These are phyloP conservation scores for Paraphoma sp. DNA, from an alignment of 2,329 filamentous ascomycete genomes.

Conservation along the genomic window DNA sequence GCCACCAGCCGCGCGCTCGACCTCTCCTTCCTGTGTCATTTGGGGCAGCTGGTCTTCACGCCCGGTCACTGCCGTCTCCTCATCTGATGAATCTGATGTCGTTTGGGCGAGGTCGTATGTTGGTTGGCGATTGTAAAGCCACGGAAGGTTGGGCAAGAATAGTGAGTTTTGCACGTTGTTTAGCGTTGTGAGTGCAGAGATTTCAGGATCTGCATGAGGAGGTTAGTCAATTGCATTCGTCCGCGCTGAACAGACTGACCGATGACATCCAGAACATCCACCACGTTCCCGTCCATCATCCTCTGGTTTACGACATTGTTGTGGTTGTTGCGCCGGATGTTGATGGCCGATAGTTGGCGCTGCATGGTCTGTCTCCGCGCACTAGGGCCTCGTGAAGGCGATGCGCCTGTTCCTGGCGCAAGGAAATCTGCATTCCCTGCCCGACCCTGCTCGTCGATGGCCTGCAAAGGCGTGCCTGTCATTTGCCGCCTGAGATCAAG, in stretches of 20 bases:
- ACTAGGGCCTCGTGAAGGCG: slow-evolving; percentile 16
- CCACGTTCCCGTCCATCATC: slow-evolving; percentile 60
- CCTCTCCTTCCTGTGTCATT: slow-evolving; percentile 25
- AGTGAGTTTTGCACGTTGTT: slow-evolving; percentile 94
- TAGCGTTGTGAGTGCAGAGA: slow-evolving; percentile 80
- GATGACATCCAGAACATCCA: slow-evolving; percentile 73
- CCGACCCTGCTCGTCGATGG: slow-evolving; percentile 35
- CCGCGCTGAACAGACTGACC: slow-evolving; percentile 55
- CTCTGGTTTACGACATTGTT: slow-evolving; percentile 36
- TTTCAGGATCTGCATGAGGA: slow-evolving; percentile 71
- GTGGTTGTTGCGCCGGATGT: slow-evolving; percentile 30
- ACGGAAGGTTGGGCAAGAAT: slow-evolving; percentile 80
- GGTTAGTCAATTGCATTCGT: slow-evolving; percentile 37
- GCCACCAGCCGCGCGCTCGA: slow-evolving; percentile 19
- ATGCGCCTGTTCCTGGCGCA: slow-evolving; percentile 18
- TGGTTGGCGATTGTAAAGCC: slow-evolving; percentile 75
- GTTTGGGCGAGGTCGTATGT: slow-evolving; percentile 74
- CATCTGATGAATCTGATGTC: slow-evolving; percentile 40
- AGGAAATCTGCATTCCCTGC: neutral
- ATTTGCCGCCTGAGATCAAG: slow-evolving; percentile 33
- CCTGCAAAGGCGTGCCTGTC: slow-evolving; percentile 36
- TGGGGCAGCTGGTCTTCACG: slow-evolving; percentile 18
- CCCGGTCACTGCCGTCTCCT: slow-evolving; percentile 25
- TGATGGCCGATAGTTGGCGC: slow-evolving; percentile 33
- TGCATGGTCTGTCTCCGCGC: slow-evolving; percentile 23